These are phyloP conservation scores for Cyclostephanos invisitatus DNA, from an alignment of 108 stramenopile genomes.

Conservation along the genomic window DNA sequence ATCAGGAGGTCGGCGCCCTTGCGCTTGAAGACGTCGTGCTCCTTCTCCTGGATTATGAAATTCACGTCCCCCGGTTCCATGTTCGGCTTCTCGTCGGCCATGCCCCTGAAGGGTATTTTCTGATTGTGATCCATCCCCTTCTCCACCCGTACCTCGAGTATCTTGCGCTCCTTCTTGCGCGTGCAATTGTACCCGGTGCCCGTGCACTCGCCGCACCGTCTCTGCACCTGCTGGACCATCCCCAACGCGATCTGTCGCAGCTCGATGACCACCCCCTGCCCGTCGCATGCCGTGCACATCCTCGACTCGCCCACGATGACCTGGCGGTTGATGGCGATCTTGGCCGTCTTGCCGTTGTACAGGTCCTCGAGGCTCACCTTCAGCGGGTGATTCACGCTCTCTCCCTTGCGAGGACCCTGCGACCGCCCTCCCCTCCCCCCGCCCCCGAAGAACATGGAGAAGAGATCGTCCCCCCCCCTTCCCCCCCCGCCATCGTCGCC, in stretches of 20 bases:
- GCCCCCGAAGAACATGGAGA: conserved; percentile 96
- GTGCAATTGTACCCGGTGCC: conserved; percentile 77
- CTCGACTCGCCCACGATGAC: conserved; percentile 85
- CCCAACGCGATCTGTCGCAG: conserved; percentile 95
- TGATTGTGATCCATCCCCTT: conserved; percentile 95
- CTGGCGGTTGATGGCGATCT: conserved; percentile 92
- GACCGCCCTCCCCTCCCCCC: conserved; percentile 64
- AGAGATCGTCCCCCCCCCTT: conserved; percentile 81
- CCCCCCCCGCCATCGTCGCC: conserved; percentile 66
- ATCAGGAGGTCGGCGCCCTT: conserved; percentile 97
- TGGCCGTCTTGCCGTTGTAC: conserved; percentile 98
- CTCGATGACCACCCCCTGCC: conserved; percentile 91
- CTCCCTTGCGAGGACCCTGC: conserved; percentile 87
- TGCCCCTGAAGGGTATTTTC: conserved; percentile 93
- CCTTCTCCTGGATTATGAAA: conserved; percentile 97
- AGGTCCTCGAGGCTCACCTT: conserved; percentile 95
- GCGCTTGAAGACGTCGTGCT: conserved; percentile 93
- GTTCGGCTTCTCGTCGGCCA: conserved; percentile 97
- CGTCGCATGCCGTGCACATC: conserved; percentile 83
- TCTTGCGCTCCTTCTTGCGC: conserved; percentile 90
- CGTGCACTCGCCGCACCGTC: conserved; percentile 76
- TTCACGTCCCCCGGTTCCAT: conserved; percentile 95
- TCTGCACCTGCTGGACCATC: conserved; percentile 96
- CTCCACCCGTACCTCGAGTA: conserved; percentile 93
- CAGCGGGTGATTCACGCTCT: conserved; percentile 93